phyloP scores from a whole-genome alignment of 164 flowering plant genomes.

The Cinnamomum chago region DNA sequence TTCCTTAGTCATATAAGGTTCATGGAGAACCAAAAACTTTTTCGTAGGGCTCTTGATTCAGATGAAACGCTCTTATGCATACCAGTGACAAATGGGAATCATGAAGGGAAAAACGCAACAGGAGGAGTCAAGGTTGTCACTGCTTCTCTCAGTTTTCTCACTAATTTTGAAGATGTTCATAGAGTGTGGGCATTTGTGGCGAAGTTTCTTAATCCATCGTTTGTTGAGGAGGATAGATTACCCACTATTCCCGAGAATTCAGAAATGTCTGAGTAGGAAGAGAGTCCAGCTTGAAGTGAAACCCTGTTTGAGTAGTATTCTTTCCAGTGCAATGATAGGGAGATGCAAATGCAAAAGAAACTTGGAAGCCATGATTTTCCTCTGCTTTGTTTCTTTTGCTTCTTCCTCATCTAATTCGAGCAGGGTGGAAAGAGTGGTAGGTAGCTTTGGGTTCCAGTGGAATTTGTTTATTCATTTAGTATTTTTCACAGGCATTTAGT shows the following conservation, averaged over 20 bases:
- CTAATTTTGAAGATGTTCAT: slow-evolving; percentile 60
- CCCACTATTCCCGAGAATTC: slow-evolving; percentile 44
- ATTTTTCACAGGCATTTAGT: neutral
- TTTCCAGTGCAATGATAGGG: neutral
- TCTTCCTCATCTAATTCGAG: slow-evolving; percentile 16
- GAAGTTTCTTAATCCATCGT: slow-evolving; percentile 52
- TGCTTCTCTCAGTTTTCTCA: slow-evolving; percentile 59
- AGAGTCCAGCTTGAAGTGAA: slow-evolving; percentile 4
- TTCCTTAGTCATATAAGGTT: slow-evolving; percentile 45
- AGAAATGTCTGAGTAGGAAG: slow-evolving; percentile 25
- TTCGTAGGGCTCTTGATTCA: slow-evolving; percentile 17
- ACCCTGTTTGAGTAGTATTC: neutral
- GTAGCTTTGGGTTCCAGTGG: slow-evolving; percentile 10
- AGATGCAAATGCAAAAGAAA: slow-evolving; percentile 18
- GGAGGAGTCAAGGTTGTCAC: slow-evolving; percentile 57
- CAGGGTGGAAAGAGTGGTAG: slow-evolving; percentile 3
- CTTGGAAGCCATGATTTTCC: slow-evolving; percentile 17
- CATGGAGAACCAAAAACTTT: slow-evolving; percentile 26
- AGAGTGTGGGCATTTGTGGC: slow-evolving; percentile 62
- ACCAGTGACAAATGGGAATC: slow-evolving; percentile 27
- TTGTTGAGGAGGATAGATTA: slow-evolving; percentile 34
- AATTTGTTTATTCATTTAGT: slow-evolving; percentile 42
- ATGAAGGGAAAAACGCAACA: slow-evolving; percentile 31
- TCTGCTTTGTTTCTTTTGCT: slow-evolving; percentile 21
- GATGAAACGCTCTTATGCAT: slow-evolving; percentile 30